Base-by-base conservation (phyloP, 495 filamentous ascomycete genomes). In the Friedmanniomyces simplex region DNA sequence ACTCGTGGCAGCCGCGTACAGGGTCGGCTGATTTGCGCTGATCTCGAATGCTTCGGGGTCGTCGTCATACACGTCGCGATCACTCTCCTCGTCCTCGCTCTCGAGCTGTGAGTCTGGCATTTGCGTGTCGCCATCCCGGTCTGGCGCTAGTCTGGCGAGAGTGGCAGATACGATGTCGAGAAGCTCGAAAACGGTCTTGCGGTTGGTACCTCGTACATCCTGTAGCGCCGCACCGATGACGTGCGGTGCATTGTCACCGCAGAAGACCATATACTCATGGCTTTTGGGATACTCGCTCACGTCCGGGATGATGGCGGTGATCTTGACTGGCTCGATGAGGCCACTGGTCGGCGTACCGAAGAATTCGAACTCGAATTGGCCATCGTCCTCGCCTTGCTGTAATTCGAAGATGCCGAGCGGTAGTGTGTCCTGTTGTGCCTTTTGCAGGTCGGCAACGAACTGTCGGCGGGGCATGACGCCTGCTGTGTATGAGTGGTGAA, bases 201-300 rank as follows among this genome's bases (percentile, higher is more conserved):
- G 63, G 18, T 60, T 46, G 0, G 57, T 50, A 13, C 63, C 55
- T 11, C 66, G 67, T 14, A 76, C 61, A 13, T 71, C 65, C 60
- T 79, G 72, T 16, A 84, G 67, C 30, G 75, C 70, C 0, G 67
- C 61, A 7, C 76, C 73, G 25, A 85, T 69, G 8, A 66, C 52
- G 1, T 60, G 61, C 13, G 76, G 69, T 25, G 75, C 70, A 56
- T 79, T 69, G 0, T 82, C 75, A 2, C 76, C 74, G 14, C 81
- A 75, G 61, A 77, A 88, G 37, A 86, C 62, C 56, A 82, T 75
- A 57, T 80, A 86, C 43, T 68, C 71, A 62, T 87, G 85, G 26
- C 66, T 66, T 21, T 68, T 71, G 1, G 86, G 87, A 60, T 91
- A 91, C 10, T 87, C 82, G 41, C 73, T 70, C 4, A 82, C 63